These are phyloP conservation scores for Stramenopiles sp. DNA, from an alignment of 352 stramenopile species.

Conservation along the genomic window DNA sequence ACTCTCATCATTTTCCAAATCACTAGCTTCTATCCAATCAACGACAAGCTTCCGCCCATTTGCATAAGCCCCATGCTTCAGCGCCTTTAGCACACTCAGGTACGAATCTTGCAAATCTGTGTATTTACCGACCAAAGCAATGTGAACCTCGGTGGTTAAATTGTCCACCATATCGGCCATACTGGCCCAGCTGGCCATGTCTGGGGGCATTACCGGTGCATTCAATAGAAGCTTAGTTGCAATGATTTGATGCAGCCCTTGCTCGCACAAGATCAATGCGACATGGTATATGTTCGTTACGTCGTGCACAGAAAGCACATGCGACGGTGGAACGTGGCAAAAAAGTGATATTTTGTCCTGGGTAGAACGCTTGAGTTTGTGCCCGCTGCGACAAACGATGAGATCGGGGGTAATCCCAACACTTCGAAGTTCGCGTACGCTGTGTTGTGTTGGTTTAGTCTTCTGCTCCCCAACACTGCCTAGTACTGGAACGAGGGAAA, in stretches of 20 bases:
- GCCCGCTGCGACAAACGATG: slow-evolving; percentile 78
- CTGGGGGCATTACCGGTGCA: not conserved
- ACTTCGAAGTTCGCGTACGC: slow-evolving; percentile 87
- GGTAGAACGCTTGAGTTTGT: slow-evolving; percentile 70
- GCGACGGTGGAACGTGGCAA: slow-evolving; percentile 78
- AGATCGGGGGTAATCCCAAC: slow-evolving; percentile 85
- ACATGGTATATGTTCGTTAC: slow-evolving; percentile 99
- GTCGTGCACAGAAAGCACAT: slow-evolving; percentile 94
- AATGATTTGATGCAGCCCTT: slow-evolving; percentile 27
- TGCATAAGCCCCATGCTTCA: slow-evolving; percentile 33
- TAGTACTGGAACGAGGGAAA: slow-evolving; percentile 92
- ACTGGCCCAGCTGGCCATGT: slow-evolving; percentile 43
- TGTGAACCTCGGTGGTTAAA: slow-evolving; percentile 69
- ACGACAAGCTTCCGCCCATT: slow-evolving; percentile 27
- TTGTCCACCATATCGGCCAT: slow-evolving; percentile 82
- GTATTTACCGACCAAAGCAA: slow-evolving; percentile 98
- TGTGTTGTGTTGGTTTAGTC: slow-evolving; percentile 99
- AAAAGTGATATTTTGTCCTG: slow-evolving; percentile 95
- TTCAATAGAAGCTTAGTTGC: not conserved
- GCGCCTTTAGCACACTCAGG: slow-evolving; percentile 88
- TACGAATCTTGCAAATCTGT: slow-evolving; percentile 96
- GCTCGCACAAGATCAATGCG: slow-evolving; percentile 81
- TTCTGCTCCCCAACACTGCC: slow-evolving; percentile 97
- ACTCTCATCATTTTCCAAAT: slow-evolving; percentile 62
- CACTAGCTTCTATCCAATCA: slow-evolving; percentile 89